phyloP scores from a whole-genome alignment of 2,329 filamentous ascomycete genomes.

The Ilyonectria sp. region DNA sequence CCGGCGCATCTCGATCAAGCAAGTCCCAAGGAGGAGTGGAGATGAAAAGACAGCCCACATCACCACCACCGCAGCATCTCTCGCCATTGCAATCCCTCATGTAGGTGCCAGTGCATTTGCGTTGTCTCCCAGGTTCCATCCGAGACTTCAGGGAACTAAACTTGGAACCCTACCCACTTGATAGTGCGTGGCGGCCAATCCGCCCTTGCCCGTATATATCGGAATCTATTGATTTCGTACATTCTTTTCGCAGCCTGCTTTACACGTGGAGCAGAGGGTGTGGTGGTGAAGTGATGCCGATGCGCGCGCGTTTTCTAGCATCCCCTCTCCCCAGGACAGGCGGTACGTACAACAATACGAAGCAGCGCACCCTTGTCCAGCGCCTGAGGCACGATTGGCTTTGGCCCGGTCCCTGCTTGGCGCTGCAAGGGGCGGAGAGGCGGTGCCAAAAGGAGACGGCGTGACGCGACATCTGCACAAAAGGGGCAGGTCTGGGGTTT shows the following conservation, averaged over 20 bases:
- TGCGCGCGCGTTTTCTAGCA: constrained; percentile 5
- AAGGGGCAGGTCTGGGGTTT: constrained; percentile 21
- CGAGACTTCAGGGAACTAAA: constrained; percentile 4
- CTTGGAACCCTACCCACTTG: constrained; percentile 10
- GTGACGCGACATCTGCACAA: constrained; percentile 25
- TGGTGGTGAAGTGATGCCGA: constrained; percentile 18
- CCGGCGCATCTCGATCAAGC: constrained; percentile 10
- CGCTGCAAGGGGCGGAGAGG: constrained; percentile 29
- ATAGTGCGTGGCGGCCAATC: constrained; percentile 1
- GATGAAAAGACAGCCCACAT: constrained; percentile 30
- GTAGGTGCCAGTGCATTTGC: not conserved
- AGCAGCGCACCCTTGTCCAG: constrained; percentile 17
- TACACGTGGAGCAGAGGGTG: constrained; percentile 21
- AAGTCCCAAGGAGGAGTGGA: constrained; percentile 23
- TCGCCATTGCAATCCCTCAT: constrained; percentile 5
- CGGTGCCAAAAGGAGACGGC: constrained; percentile 26
- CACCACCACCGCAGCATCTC: constrained; percentile 22
- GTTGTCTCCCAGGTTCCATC: not conserved
- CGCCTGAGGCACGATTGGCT: constrained; percentile 22
- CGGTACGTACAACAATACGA: constrained; percentile 11
- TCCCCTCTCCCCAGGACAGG: not conserved
- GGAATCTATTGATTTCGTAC: constrained; percentile 10
- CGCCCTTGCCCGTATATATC: constrained; percentile 16
- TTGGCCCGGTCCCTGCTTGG: constrained; percentile 22
- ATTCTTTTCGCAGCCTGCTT: constrained; percentile 10